These are phyloP conservation scores for Discostella pseudostelligera DNA, from an alignment of 108 stramenopile genomes.

Conservation along the genomic window DNA sequence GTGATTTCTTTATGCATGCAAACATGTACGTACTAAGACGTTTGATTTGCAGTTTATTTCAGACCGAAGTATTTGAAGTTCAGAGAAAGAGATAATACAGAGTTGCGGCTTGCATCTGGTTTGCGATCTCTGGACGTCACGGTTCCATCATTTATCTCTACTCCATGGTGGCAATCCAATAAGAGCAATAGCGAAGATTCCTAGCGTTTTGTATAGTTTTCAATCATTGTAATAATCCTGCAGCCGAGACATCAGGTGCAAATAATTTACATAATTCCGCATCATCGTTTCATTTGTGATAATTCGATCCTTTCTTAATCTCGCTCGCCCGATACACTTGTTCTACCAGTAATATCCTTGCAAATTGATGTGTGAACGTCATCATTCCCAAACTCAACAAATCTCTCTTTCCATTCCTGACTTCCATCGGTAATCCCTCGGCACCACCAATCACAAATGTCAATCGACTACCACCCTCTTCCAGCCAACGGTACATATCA, in stretches of 20 bases:
- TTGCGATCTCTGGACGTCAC: background rate
- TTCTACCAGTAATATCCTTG: conserved; percentile 82
- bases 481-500: conserved; percentile 80
- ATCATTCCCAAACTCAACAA: conserved; percentile 70
- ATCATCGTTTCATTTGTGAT: conserved; percentile 71
- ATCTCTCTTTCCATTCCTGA: conserved; percentile 35
- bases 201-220: no score
- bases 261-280: background rate
- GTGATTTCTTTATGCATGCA: background rate
- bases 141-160: conserved; percentile 2
- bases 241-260: background rate
- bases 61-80: conserved; percentile 9
- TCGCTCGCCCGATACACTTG: conserved; percentile 91
- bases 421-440: conserved; percentile 80
- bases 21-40: background rate
- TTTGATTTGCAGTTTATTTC: conserved; percentile 2
- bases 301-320: conserved; percentile 85
- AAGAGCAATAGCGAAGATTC: background rate
- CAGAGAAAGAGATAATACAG: background rate
- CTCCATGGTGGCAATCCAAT: conserved; percentile 1
- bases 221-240: background rate
- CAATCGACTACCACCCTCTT: conserved; percentile 83
- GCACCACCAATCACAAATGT: conserved; percentile 92
- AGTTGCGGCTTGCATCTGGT: conserved; percentile 2
- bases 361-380: conserved; percentile 93